These are phyloP conservation scores for Pistacia atlantica DNA, from an alignment of 345 rosid species.

Conservation along the genomic window DNA sequence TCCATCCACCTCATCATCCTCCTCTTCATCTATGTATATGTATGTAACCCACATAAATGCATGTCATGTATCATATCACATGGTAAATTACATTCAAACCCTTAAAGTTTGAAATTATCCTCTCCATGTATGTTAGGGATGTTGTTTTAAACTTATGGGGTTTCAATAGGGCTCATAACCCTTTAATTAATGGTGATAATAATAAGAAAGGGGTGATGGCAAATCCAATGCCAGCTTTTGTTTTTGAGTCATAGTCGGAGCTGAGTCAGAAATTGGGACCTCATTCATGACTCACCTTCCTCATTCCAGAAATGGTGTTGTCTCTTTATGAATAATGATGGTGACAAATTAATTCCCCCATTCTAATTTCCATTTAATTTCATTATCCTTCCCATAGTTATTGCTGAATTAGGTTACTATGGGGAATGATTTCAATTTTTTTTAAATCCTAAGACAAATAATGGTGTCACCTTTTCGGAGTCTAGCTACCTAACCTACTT, in stretches of 20 bases:
- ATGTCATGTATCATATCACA: too few species aligned
- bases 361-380: neutral
- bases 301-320: conserved; percentile 10
- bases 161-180: too few species aligned
- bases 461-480: neutral
- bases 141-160: too few species aligned
- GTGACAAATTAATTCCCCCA: conserved; percentile 11
- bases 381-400: neutral
- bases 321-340: conserved; percentile 8
- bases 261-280: conserved; percentile 36
- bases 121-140: too few species aligned
- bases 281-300: conserved; percentile 24
- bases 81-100: too few species aligned
- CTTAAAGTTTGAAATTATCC: too few species aligned
- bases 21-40: too few species aligned
- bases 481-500: neutral
- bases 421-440: neutral
- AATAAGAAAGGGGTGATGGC: too few species aligned
- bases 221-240: neutral
- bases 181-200: too few species aligned
- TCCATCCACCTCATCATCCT: too few species aligned
- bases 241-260: conserved; percentile 21
- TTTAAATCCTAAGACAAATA: neutral
- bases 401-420: neutral
- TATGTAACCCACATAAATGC: too few species aligned